Conservation (phyloP, 1,139 yeast genomes). For the Geotrichum europaeum region DNA sequence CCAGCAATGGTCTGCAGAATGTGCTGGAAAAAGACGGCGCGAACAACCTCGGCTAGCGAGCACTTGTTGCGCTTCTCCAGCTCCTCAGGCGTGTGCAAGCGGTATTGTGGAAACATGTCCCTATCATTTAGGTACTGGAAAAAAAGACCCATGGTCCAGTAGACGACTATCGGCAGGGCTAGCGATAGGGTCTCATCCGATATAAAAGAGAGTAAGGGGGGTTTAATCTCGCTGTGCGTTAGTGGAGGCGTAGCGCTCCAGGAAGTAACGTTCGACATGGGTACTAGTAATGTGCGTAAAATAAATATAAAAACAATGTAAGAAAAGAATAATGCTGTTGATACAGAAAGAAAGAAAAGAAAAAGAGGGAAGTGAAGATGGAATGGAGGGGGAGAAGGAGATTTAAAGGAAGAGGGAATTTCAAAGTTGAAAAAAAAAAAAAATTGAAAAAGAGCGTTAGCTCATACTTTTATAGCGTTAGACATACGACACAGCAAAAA, state of each 20-base stretch:
- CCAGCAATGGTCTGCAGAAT: constrained; percentile 74
- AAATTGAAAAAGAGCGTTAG: neutral
- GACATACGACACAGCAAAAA: neutral
- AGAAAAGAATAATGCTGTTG: neutral
- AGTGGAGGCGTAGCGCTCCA: constrained; percentile 10
- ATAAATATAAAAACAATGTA: neutral
- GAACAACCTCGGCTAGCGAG: constrained; percentile 57
- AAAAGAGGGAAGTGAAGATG: neutral
- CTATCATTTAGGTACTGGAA: constrained; percentile 71
- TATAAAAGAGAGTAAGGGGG: constrained; percentile 8
- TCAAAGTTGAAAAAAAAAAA: neutral
- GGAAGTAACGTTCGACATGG: constrained; percentile 6
- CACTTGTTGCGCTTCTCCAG: constrained; percentile 60
- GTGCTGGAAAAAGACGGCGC: constrained; percentile 83
- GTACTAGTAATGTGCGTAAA: neutral
- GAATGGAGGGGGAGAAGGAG: neutral
- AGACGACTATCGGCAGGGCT: constrained; percentile 12
- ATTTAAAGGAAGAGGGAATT: neutral
- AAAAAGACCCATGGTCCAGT: constrained; percentile 60
- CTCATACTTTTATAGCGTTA: neutral
- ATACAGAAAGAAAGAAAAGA: neutral
- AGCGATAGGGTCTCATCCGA: constrained; percentile 8
- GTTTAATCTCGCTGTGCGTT: constrained; percentile 6
- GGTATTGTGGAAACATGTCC: constrained; percentile 69
- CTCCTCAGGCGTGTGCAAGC: constrained; percentile 63